Conservation (phyloP, 1,284 basidiomycete genomes). For the Melanopsichium pennsylvanicum region DNA sequence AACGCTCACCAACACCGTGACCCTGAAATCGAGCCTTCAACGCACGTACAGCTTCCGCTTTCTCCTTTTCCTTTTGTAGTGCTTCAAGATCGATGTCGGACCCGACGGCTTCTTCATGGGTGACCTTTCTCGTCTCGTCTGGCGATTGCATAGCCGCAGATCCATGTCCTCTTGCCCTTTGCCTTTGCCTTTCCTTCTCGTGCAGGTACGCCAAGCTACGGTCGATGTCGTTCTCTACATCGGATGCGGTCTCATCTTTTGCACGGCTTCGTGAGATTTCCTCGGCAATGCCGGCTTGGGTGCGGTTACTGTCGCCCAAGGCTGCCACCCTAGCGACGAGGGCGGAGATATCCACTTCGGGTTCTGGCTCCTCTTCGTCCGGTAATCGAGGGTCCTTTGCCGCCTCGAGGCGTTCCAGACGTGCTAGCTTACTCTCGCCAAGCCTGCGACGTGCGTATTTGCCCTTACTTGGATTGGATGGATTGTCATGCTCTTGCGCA, state of each 20-base stretch:
- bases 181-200: constrained; percentile 36
- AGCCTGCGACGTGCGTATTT: constrained; percentile 54
- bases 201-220: constrained; percentile 50
- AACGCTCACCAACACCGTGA: constrained; percentile 37
- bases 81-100: constrained; percentile 42
- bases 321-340: constrained; percentile 52
- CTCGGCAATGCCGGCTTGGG: constrained; percentile 33
- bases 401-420: constrained; percentile 44
- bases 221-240: constrained; percentile 57
- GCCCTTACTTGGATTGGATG: constrained; percentile 18
- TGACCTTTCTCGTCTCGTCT: not conserved
- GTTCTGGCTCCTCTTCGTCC: constrained; percentile 54
- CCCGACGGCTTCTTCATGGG: constrained; percentile 17
- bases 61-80: constrained; percentile 51
- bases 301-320: constrained; percentile 33
- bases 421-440: constrained; percentile 52
- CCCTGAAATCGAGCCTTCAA: constrained; percentile 48
- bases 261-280: constrained; percentile 28
- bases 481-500: constrained; percentile 6
- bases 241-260: constrained; percentile 38
- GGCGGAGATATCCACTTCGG: constrained; percentile 58
- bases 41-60: constrained; percentile 52
- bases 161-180: constrained; percentile 33
- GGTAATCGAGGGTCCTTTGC: constrained; percentile 32
- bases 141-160: not conserved